phyloP scores from a whole-genome alignment of 257 asterid species.

The Linaria vulgaris region DNA sequence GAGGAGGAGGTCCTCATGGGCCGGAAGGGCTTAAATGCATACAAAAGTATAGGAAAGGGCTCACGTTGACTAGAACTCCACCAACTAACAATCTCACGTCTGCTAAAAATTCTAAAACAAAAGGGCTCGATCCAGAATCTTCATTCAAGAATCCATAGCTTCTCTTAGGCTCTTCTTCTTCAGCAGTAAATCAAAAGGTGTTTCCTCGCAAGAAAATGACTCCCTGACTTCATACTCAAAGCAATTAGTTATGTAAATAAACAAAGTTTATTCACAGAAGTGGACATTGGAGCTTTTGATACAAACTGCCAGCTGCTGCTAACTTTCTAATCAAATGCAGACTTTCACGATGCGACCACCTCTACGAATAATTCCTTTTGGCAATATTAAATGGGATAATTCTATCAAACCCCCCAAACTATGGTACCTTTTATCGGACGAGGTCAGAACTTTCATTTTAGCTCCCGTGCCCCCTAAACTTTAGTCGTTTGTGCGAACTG shows the following conservation, averaged over 20 bases:
- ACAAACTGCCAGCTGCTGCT: too few relatives aligned
- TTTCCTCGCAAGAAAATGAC: slow-evolving; percentile 28
- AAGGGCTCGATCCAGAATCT: slow-evolving; percentile 33
- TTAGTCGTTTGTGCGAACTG: too few relatives aligned
- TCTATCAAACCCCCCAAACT: too few relatives aligned
- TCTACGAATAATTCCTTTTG: too few relatives aligned
- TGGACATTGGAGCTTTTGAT: too few relatives aligned
- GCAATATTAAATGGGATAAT: too few relatives aligned
- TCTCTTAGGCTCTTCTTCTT: slow-evolving; percentile 55
- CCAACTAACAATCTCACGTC: slow-evolving; percentile 32
- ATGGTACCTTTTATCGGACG: too few relatives aligned
- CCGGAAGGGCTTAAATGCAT: slow-evolving; percentile 43
- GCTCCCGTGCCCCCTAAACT: too few relatives aligned
- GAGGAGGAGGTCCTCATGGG: slow-evolving; percentile 57
- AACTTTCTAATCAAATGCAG: too few relatives aligned
- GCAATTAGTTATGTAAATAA: neutral
- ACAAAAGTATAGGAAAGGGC: slow-evolving; percentile 32
- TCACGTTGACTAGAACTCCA: slow-evolving; percentile 24
- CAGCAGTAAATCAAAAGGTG: slow-evolving; percentile 32
- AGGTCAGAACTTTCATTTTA: too few relatives aligned
- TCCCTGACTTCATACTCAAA: slow-evolving; percentile 30
- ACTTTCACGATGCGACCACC: too few relatives aligned
- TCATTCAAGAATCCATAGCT: slow-evolving; percentile 31
- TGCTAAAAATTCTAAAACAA: slow-evolving; percentile 24
- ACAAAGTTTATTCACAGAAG: too few relatives aligned